Conservation (phyloP, 2,329 filamentous ascomycete genomes). For the Cytospora piceicola region DNA sequence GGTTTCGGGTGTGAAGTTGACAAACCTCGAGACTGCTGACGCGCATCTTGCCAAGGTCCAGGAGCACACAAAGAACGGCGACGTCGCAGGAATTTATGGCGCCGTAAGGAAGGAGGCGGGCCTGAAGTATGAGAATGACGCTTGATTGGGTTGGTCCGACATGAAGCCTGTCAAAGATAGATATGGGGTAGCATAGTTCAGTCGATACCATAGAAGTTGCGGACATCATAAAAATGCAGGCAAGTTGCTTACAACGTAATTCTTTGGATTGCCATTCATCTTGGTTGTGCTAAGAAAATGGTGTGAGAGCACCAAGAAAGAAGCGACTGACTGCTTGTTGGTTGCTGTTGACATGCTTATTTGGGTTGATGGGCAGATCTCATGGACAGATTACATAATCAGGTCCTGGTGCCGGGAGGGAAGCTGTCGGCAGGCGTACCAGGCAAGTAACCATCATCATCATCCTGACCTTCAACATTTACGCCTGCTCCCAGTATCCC, state of each 20-base stretch:
- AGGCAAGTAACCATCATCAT: constrained; percentile 25
- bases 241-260: neutral
- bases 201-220: neutral
- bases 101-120: constrained; percentile 75
- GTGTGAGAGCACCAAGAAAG: too few species aligned
- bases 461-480: constrained; percentile 13
- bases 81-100: constrained; percentile 83
- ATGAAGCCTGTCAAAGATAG: neutral
- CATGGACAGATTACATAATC: constrained; percentile 11
- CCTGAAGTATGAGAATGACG: constrained; percentile 71
- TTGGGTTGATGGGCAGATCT: neutral
- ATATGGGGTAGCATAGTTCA: neutral
- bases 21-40: constrained; percentile 69
- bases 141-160: constrained; percentile 27
- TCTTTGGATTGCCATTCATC: neutral
- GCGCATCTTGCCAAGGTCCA: constrained; percentile 71
- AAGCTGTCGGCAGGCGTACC: constrained; percentile 19
- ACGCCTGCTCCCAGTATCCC: constrained; percentile 20
- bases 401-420: constrained; percentile 5
- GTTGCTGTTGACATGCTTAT: neutral
- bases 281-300: too few species aligned
- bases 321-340: too few species aligned
- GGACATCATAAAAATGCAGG: too few species aligned
- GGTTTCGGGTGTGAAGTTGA: constrained; percentile 63
- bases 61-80: constrained; percentile 67